phyloP scores from a whole-genome alignment of 768 basidiomycete genomes.

The Tylopilus rubrobrunneus region DNA sequence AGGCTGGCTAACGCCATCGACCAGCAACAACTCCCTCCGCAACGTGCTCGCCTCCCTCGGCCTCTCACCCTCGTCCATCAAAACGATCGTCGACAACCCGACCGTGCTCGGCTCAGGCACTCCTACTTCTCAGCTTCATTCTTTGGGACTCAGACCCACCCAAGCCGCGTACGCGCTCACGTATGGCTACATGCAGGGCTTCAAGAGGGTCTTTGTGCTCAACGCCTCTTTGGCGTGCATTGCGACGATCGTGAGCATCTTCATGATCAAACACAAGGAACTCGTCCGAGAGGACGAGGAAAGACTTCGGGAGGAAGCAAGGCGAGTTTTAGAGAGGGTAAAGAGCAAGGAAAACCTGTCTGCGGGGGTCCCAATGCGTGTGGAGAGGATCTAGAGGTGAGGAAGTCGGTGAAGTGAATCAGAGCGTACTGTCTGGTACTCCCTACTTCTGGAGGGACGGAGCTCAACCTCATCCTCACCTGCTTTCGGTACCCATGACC shows the following conservation, averaged over 20 bases:
- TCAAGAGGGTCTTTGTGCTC: constrained; percentile 56
- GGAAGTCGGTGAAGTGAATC: too few species aligned
- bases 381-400: too few species aligned
- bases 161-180: constrained; percentile 41
- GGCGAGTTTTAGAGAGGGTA: too few species aligned
- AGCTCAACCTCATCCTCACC: too few species aligned
- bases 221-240: constrained; percentile 52
- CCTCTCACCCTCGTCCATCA: constrained; percentile 36
- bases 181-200: constrained; percentile 52
- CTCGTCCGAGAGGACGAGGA: constrained; percentile 56
- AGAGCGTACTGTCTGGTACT: too few species aligned
- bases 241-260: constrained; percentile 50
- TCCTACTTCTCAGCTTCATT: constrained; percentile 29
- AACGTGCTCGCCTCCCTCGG: constrained; percentile 31
- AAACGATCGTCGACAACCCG: constrained; percentile 48
- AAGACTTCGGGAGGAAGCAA: constrained; percentile 40
- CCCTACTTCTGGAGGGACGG: too few species aligned
- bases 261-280: constrained; percentile 61
- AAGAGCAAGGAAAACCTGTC: too few species aligned
- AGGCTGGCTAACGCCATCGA: too few species aligned
- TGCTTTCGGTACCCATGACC: too few species aligned
- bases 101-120: constrained; percentile 30
- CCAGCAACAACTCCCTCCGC: constrained; percentile 46
- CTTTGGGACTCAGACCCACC: constrained; percentile 34
- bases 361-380: too few species aligned